Base-by-base conservation (phyloP, 108 stramenopile genomes). In the Cyclotella cryptica region DNA sequence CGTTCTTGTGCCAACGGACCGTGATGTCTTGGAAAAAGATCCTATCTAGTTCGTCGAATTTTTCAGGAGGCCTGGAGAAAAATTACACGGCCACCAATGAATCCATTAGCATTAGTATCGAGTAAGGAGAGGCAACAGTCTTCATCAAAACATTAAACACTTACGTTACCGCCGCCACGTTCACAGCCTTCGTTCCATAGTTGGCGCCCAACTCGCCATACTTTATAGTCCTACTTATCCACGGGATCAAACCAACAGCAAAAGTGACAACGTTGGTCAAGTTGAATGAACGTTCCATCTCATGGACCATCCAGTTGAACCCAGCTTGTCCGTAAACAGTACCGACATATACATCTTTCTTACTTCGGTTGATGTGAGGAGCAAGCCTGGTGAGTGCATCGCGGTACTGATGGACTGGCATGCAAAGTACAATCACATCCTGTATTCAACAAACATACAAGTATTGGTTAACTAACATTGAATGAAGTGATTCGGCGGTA, bases 251-350 rank as follows among this genome's bases (percentile, higher is more conserved):
- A 9, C 86, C 86, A 42, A 77, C 28, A 55, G 86, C 86, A 69
- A 84, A 87, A 22, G 79, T 28, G 24, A 72, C 71, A 12, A 83
- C 54, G 63, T 87, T 87, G 14, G 30, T 78, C 13, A 84, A 53
- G 14, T 44, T 22, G 27, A 63, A 54, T 19, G 68, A 43, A 14
- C 64, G 55, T 52, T 87, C 86, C 21, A 72, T 51, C 39, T 84
- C 86, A 47, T 87, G 86, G 10, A 87, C 83, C 86, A 87, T 87
- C 86, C 86, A 87, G 54, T 84, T 80, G 43, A 84, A 87, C 4
- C 83, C 83, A 0, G 86, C 86, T 66, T 87, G 86, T 13, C 86
- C 86, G 53, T 69, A 87, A 41, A 87, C 69, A 1, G 86, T 87
- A 14, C 86, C 86, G 7, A 87, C 79, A 52, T 74, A 87, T 10